Base-by-base conservation (phyloP, 352 stramenopile species). In the Globisporangium spinosum region DNA sequence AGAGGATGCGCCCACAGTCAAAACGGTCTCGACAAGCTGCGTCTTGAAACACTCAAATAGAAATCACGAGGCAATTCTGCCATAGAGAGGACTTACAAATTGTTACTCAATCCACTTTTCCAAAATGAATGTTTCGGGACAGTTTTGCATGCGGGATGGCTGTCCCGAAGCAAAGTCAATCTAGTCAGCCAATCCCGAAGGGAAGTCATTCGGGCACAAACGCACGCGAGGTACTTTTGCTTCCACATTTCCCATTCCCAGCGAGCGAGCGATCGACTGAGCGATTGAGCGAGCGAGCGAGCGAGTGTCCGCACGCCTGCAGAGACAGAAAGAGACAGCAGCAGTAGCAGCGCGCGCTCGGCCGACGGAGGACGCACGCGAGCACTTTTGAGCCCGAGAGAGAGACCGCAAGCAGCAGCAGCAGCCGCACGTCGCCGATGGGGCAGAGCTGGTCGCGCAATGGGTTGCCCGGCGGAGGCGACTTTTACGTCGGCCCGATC, bases 401-500 rank as follows among this genome's bases (percentile, higher is more conserved):
- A 20, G 54, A 59, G 23, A 35, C 25, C 25, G 15, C 60, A 59
- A 49, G 55, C 40, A 55, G 25, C 29, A 32, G 29, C 29, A 32
- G 29, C 25, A 22, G 20, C 54, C 45, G 47, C 40, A 55, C 20
- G 22, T 15, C 27, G 49, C 59, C 23, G 38, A 93, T 93, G 85
- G 85, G 85, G 15, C 85, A 93, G 74, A 73, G 73, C 58, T 74
- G 68, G 60, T 90, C 85, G 34, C 78, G 76, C 54, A 91, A 79
- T 58, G 78, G 80, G 51, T 75, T 90, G 54, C 74, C 77, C 6
- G 80, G 80, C 58, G 77, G 83, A 58, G 85, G 80, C 15, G 86
- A 94, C 69, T 95, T 92, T 59, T 94, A 94, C 70, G 82, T 90
- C 17, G 83, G 84, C 7, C 87, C 85, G 9, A 90, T 91, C 66